Percentiles rank a stretch among this genome's conserved stretches.
Evolutionary conservation across 1,284 basidiomycete genomes (phyloP).

Genomic region (Trichosporon faecale): DNA sequence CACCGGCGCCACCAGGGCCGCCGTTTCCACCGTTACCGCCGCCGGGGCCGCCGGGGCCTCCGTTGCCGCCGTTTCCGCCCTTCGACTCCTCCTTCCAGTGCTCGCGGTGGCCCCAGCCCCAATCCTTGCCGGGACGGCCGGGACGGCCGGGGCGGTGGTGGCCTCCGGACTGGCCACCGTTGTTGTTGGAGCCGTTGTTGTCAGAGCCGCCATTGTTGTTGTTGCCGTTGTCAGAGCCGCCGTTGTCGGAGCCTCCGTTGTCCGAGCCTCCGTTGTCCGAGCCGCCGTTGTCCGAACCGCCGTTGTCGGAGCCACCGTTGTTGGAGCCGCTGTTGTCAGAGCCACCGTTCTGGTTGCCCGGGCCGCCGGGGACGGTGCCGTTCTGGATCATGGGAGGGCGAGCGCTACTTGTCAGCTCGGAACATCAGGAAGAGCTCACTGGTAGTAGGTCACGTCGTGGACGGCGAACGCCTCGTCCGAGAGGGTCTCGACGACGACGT

Average conservation of each 20-base stretch:
- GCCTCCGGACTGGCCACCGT: too few relatives aligned
- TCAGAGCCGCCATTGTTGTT: neutral
- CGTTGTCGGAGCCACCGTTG: neutral
- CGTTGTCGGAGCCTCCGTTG: neutral
- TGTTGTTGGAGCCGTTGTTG: neutral
- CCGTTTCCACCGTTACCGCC: neutral
- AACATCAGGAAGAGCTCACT: neutral
- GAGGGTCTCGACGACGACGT: neutral
- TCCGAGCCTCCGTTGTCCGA: neutral
- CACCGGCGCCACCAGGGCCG: neutral
- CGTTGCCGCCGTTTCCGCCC: too few relatives aligned
- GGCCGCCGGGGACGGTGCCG: neutral
- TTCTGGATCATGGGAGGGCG: neutral
- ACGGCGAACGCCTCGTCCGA: neutral
- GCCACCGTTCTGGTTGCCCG: neutral
- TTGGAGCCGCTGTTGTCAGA: neutral
- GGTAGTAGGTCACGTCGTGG: neutral
- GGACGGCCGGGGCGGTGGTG: too few relatives aligned
- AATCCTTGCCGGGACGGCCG: too few relatives aligned
- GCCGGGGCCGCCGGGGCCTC: too few relatives aligned
- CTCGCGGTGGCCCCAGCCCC: too few relatives aligned
- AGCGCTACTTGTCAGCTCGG: neutral
- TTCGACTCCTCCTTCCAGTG: too few relatives aligned
- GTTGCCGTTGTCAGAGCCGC: too few relatives aligned
- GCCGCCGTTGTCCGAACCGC: neutral